Base-by-base conservation (phyloP, 2,329 filamentous ascomycete genomes). In the Periconia sp. region DNA sequence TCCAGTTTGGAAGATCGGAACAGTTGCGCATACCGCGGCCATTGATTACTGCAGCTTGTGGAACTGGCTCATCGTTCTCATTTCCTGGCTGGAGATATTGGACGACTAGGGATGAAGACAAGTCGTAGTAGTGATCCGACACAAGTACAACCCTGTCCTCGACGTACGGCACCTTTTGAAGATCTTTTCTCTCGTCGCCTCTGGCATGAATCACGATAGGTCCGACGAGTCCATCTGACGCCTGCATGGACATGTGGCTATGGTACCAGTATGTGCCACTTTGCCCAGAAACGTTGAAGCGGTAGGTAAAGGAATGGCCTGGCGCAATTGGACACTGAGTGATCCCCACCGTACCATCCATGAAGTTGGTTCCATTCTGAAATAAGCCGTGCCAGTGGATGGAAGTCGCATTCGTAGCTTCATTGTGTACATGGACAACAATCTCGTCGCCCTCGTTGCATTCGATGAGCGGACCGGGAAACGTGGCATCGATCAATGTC, bases 61-160 rank as follows among this genome's bases (percentile, higher is more conserved):
- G 76, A 1, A 78, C 80, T 0, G 86, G 86, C 63, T 89, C 86
- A 0, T 82, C 79, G 41, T 78, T 79, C 35, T 78, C 76, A 62
- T 78, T 68, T 14, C 75, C 75, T 0, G 76, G 75, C 11, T 69
- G 73, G 2, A 88, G 77, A 55, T 86, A 85, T 17, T 80, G 74
- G 65, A 80, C 78, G 2, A 85, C 65, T 0, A 85, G 70, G 1
- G 66, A 65, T 7, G 74, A 73, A 10, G 76, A 77, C 1, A 74
- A 66, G 47, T 87, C 82, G 60, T 89, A 85, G 57, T 90, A 90
- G 68, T 88, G 84, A 59, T 90, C 87, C 23, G 84, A 84, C 5
- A 90, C 70, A 69, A 88, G 81, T 8, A 90, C 61, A 0, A 88
- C 76, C n/a, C 82, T 76, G 55, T 90, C 87, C 6, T 75, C 69